Base-by-base conservation (phyloP, 495 filamentous ascomycete genomes). In the Glutinoglossum americanum region DNA sequence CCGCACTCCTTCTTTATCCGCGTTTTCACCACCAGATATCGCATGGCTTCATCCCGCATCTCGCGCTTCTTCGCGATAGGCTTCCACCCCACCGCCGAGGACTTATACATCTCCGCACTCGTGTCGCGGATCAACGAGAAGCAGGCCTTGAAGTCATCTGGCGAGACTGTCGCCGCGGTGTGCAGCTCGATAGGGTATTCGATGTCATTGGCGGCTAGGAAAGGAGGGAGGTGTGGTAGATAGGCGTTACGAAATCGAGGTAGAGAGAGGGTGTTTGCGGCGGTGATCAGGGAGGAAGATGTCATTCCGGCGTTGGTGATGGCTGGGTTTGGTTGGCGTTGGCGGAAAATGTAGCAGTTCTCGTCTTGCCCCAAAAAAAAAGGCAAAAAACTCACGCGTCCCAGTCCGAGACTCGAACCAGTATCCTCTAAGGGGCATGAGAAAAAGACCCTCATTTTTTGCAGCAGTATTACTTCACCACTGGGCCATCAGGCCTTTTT, bases 81-180 rank as follows among this genome's bases (percentile, higher is more conserved):
- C 11, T 80, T 80, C 89, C 89, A 95, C 51, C 83, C 83, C 0
- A 57, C 59, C 28, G 72, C 68, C 0, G 84, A 87, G 15, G 70
- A 62, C 48, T 77, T 73, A 66, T 95, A 95, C 59, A 80, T 80
- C 4, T 67, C 61, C 1, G 71, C 64, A 55, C 84, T 89, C 0
- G 86, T 89, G n/a, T 69, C 66, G 64, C 81, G 76, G 60, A 95
- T 74, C 19, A 95, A 73, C 27, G 69, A 57, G 65, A 86, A 85
- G 67, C 88, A 94, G 0, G 75, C 73, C 25, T 74, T 63, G 48
- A 93, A 70, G 30, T 86, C 80, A 1, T 63, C 58, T 1, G 62
- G 26, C 13, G 58, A 8, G 59, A 63, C 60, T 15, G 70, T 75
- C 1, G 39, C 63, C 4, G 70, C 71, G 60, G 75, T 30, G 27